phyloP scores from a whole-genome alignment of 139 green algal species.

The Choricystis sp. region DNA sequence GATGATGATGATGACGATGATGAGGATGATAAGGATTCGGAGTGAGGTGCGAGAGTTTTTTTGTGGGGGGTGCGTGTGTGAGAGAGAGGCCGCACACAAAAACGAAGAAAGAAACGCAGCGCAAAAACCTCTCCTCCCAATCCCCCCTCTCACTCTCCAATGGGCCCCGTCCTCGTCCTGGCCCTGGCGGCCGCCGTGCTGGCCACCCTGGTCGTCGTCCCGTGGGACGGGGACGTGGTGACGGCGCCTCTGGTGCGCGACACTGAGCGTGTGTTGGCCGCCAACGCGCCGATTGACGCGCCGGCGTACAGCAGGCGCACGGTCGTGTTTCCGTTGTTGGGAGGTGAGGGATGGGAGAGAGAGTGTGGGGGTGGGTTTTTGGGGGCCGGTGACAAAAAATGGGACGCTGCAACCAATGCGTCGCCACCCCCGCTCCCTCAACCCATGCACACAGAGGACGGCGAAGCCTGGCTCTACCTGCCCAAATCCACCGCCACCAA shows the following conservation, averaged over 20 bases:
- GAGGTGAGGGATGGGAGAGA: background rate
- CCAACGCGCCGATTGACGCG: background rate
- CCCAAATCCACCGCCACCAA: constrained; percentile 6
- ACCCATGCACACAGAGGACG: background rate
- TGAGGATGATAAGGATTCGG: too few relatives aligned
- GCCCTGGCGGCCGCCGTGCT: background rate
- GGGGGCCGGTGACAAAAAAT: background rate
- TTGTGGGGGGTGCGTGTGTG: constrained; percentile 11
- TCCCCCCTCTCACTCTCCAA: too few relatives aligned
- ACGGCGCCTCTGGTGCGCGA: background rate
- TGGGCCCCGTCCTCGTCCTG: background rate
- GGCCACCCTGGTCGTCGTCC: background rate
- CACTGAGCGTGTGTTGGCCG: background rate
- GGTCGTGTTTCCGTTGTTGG: background rate
- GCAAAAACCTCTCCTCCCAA: background rate
- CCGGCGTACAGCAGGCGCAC: background rate
- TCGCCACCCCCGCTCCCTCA: background rate
- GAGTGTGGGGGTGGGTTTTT: background rate
- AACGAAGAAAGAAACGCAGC: too few relatives aligned
- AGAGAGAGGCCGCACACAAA: background rate
- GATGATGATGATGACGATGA: constrained; percentile 37
- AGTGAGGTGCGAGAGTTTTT: too few relatives aligned
- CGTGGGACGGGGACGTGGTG: background rate
- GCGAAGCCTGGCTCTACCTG: constrained; percentile 31
- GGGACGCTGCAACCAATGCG: too few relatives aligned